Evolutionary conservation across 1,284 basidiomycete species (phyloP), one percentile per base, ranked within the genome.

Genomic region (Tremellales sp.): DNA sequence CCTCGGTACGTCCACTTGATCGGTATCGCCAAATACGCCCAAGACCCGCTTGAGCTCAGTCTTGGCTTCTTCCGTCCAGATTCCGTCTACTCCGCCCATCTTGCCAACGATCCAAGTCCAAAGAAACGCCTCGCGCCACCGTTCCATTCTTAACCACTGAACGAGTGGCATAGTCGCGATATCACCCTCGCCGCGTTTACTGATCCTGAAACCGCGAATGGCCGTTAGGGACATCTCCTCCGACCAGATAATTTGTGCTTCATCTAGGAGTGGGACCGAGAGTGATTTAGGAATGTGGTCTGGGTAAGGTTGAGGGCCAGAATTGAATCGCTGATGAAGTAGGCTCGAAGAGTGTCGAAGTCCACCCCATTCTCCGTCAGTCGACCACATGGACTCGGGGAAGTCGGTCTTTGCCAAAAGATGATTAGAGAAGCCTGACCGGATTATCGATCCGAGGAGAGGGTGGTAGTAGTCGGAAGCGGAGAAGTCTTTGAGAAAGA

Each of bases 71-170:
- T 44, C 43, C n/a, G 51, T 60, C 61, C 67, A 67, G 4, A 54
- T 43, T 10, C 65, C 69, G 10, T 61, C 52, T 23, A 43, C 35
- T 11, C 62, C 65, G 13, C 68, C 68, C 11, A 72, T 27, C 19
- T 54, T 58, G 3, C 58, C 67, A 7, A 72, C 67, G 8, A 53
- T 55, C 56, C 57, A 72, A 25, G 45, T 53, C 66, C 67, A 72
- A 17, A 72, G 54, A 27, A 72, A 47, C 0, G 62, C 66, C 52
- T 72, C 69, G 23, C 69, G 49, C 69, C 69, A 72, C 26, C 69
- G 55, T 57, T 72, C 69, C 8, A 72, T 59, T 40, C 63, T 45
- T 23, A 70, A 45, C 45, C 64, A 58, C 1, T 54, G 58, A 22
- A 56, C 58, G 33, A 72, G 49, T 61, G 64, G 68, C 4, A 62